Conservation (phyloP, 441 rosid genomes). For the Gossypium gossypioides region DNA sequence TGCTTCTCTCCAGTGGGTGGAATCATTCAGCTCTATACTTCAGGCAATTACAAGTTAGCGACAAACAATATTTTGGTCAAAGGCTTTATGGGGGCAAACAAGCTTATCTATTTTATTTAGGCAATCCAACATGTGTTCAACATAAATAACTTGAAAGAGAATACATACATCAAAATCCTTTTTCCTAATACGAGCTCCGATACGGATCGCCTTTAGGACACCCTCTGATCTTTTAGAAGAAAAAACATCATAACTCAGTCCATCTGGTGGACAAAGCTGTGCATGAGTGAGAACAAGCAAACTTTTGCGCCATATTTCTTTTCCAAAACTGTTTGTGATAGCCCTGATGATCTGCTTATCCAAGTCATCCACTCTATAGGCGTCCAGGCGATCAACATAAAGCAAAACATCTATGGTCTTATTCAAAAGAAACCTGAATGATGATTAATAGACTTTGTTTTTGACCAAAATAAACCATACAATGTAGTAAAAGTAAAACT, state of each 20-base stretch:
- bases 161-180: conserved; percentile 46
- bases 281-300: conserved; percentile 88
- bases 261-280: conserved; percentile 80
- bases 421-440: conserved; percentile 72
- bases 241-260: conserved; percentile 54
- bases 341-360: conserved; percentile 73
- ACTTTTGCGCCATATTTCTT: conserved; percentile 67
- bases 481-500: not conserved
- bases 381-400: conserved; percentile 81
- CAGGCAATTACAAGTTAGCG: not conserved
- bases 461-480: not conserved
- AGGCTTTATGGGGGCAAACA: not conserved
- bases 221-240: conserved; percentile 66
- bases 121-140: not conserved
- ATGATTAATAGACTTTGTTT: not conserved
- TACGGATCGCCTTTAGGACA: conserved; percentile 46
- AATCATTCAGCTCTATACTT: not conserved
- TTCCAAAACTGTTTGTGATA: conserved; percentile 70
- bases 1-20: not conserved
- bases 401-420: conserved; percentile 75
- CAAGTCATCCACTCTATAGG: conserved; percentile 91
- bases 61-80: not conserved
- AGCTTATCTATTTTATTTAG: not conserved
- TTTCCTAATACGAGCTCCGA: conserved; percentile 53
- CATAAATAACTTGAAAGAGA: not conserved